Evolutionary conservation across 768 basidiomycete genomes (phyloP).

Genomic region (Kwoniella mangroviensis): DNA sequence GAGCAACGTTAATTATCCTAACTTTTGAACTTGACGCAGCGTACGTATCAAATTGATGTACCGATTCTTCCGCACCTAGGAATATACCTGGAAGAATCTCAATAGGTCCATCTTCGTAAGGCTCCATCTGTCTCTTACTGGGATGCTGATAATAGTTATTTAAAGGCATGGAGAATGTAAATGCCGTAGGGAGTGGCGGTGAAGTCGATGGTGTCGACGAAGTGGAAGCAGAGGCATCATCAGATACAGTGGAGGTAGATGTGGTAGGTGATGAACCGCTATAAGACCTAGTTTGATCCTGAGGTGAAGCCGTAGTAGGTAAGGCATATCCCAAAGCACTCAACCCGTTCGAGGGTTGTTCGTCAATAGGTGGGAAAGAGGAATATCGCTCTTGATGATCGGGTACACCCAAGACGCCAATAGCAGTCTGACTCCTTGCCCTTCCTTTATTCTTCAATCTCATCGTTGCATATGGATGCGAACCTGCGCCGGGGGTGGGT

Average conservation of each 20-base stretch:
- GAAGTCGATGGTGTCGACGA: conserved; percentile 31
- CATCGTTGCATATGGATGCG: conserved; percentile 23
- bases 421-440: conserved; percentile 20
- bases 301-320: conserved; percentile 14
- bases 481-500: conserved; percentile 30
- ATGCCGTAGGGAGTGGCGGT: conserved; percentile 26
- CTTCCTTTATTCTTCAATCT: conserved; percentile 18
- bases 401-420: not conserved
- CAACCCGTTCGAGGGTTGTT: conserved; percentile 3
- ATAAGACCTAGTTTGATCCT: not conserved
- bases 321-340: conserved; percentile 10
- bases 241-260: conserved; percentile 21
- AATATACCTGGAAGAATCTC: conserved; percentile 53
- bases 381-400: not conserved
- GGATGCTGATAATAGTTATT: conserved; percentile 3
- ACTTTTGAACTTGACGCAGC: conserved; percentile 21
- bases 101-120: conserved; percentile 52
- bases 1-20: conserved; percentile 55
- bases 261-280: conserved; percentile 24
- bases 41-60: conserved; percentile 31
- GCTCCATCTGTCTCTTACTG: conserved; percentile 17
- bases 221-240: conserved; percentile 18
- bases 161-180: conserved; percentile 19
- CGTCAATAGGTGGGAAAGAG: conserved; percentile 15
- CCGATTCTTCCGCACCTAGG: conserved; percentile 53